Base-by-base conservation (phyloP, 345 rosid species). In the Barbarea vulgaris region DNA sequence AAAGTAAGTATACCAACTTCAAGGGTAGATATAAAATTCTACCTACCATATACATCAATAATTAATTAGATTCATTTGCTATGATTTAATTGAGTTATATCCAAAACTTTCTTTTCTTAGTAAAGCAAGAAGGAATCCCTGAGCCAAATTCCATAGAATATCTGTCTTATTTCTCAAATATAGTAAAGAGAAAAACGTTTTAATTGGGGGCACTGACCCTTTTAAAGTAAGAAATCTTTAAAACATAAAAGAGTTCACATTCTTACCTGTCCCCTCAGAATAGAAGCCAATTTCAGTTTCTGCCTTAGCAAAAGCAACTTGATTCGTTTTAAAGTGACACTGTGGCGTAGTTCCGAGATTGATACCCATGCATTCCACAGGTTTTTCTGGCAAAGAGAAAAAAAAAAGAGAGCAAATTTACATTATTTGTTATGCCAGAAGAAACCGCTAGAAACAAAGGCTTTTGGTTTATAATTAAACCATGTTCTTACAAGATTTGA, bases 181-280 rank as follows among this genome's bases (percentile, higher is more conserved):
- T 17, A 55, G 50, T 44, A 44, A 28, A 63, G 57, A n/a, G 25
- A 39, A 58, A 39, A 61, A 61, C 31, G 30, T 15, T 66, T 15
- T 14, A 39, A 14, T 14, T 14, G 6, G 21, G 21, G 37, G 39
- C 22, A 62, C 19, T 39, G 19, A 10, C 67, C 12, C 54, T n/a
- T 34, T 21, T 46, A 30, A 72, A 59, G 57, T 47, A 70, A 69
- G 81, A 70, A 36, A 58, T 65, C 33, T 17, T 10, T 42, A 17
- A 56, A 57, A 74, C 27, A 6, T 36, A 39, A 50, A 33, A 58
- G 46, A 39, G 67, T 13, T 61, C 75, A 52, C 63, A 61, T 14
- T 73, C 81, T 81, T 86, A 93, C 99, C 83, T 93, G 97, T 57
- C 89, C 93, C 81, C 75, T 83, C 65, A 96, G 85, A 69, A 96